Conservation (phyloP, 2,329 filamentous ascomycete species). For the Dothistroma septosporum region DNA sequence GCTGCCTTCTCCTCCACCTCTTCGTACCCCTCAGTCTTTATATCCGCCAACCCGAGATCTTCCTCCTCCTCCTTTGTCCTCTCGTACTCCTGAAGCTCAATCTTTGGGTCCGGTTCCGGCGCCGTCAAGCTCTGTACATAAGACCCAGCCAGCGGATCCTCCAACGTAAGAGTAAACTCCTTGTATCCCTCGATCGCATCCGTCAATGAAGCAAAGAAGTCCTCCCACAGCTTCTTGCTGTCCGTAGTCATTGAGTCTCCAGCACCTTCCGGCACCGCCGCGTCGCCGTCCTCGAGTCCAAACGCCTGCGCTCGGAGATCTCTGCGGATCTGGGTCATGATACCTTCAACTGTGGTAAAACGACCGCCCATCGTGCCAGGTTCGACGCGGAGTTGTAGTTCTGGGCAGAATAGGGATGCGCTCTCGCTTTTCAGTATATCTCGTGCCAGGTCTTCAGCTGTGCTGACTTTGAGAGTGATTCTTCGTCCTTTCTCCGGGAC, state of each 20-base stretch:
- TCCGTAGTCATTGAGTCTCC: constrained; percentile 71
- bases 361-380: constrained; percentile 91
- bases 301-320: constrained; percentile 88
- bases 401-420: constrained; percentile 79
- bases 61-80: constrained; percentile 91
- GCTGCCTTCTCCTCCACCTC: constrained; percentile 17
- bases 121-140: constrained; percentile 85
- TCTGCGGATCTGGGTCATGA: constrained; percentile 85
- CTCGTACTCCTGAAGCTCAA: constrained; percentile 76
- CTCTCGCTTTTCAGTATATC: constrained; percentile 97
- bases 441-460: constrained; percentile 69
- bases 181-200: constrained; percentile 74
- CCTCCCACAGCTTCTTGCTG: constrained; percentile 69
- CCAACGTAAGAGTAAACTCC: constrained; percentile 76
- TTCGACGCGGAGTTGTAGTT: constrained; percentile 81
- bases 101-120: constrained; percentile 77
- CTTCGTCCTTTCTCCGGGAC: constrained; percentile 81
- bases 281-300: constrained; percentile 58
- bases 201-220: constrained; percentile 74
- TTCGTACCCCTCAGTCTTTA: constrained; percentile 87
- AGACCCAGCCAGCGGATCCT: constrained; percentile 85
- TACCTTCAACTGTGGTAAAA: constrained; percentile 94
- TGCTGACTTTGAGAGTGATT: constrained; percentile 71
- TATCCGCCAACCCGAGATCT: constrained; percentile 82
- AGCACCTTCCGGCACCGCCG: constrained; percentile 34